Evolutionary conservation across 1,284 basidiomycete species (phyloP).

Genomic region (Pseudozyma sp.): DNA sequence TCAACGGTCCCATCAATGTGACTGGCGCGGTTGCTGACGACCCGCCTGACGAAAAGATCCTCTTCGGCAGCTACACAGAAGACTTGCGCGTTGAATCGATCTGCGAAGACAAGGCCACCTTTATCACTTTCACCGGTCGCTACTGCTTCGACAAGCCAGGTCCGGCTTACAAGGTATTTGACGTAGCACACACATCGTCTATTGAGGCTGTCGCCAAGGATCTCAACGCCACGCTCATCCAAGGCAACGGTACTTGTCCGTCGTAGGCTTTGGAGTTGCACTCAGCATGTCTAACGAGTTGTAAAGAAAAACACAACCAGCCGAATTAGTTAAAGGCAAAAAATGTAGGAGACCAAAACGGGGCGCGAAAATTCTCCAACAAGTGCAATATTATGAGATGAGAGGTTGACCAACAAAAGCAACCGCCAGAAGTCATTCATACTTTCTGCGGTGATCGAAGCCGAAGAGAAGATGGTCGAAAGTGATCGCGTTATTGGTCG

Average conservation of each 20-base stretch:
- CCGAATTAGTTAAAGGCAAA: too few species aligned
- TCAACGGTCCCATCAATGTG: constrained; percentile 36
- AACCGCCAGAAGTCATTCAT: too few species aligned
- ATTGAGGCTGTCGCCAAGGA: constrained; percentile 29
- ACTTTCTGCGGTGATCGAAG: too few species aligned
- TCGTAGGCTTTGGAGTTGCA: not conserved
- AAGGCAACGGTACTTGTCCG: constrained; percentile 33
- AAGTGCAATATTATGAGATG: too few species aligned
- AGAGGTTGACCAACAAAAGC: too few species aligned
- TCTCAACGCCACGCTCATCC: constrained; percentile 23
- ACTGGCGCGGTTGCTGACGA: constrained; percentile 35
- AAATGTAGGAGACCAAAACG: too few species aligned
- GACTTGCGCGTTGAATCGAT: constrained; percentile 34
- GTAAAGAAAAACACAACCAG: too few species aligned
- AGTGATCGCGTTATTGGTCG: too few species aligned
- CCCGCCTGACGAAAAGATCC: constrained; percentile 21
- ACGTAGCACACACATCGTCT: constrained; percentile 21
- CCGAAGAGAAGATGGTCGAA: too few species aligned
- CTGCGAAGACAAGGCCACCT: constrained; percentile 25
- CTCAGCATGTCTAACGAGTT: too few species aligned
- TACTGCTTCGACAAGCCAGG: constrained; percentile 40
- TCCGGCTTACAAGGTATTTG: constrained; percentile 35
- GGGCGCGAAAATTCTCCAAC: too few species aligned
- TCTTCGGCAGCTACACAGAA: constrained; percentile 36
- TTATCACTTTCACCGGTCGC: constrained; percentile 27